Evolutionary conservation across 805 yeast species (phyloP).

Genomic region (Saccharomycodes ludwigii): DNA sequence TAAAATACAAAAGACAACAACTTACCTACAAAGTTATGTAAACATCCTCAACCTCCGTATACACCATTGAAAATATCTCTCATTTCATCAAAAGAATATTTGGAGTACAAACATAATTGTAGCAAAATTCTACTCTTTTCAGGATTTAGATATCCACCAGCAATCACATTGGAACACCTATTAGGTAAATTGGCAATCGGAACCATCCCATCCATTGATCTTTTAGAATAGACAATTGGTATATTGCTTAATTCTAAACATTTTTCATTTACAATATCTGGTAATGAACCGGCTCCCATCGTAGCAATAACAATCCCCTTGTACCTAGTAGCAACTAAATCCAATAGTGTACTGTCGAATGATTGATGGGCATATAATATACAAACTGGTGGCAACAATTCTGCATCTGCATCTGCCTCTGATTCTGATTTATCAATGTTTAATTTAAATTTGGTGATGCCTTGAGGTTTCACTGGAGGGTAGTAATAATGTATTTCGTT

Average conservation of each 20-base stretch:
- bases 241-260: constrained; percentile 26
- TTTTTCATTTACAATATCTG: constrained; percentile 35
- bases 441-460: constrained; percentile 31
- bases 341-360: constrained; percentile 35
- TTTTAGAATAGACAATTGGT: constrained; percentile 52
- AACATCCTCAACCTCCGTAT: constrained; percentile 34
- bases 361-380: constrained; percentile 53
- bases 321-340: constrained; percentile 33
- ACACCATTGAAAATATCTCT: constrained; percentile 36
- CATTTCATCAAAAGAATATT: constrained; percentile 28
- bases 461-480: constrained; percentile 49
- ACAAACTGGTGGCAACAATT: constrained; percentile 29
- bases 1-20: too few relatives aligned
- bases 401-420: constrained; percentile 8
- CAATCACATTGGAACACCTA: constrained; percentile 32
- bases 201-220: constrained; percentile 63
- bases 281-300: constrained; percentile 60
- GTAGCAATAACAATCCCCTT: constrained; percentile 55
- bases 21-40: too few relatives aligned
- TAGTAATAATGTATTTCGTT: constrained; percentile 52
- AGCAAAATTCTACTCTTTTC: constrained; percentile 48
- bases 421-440: constrained; percentile 15
- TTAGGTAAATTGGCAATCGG: constrained; percentile 35
- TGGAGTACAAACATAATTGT: constrained; percentile 40
- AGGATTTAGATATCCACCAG: constrained; percentile 56